phyloP scores from a whole-genome alignment of 2,329 filamentous ascomycete species.

The Diaporthe eres region DNA sequence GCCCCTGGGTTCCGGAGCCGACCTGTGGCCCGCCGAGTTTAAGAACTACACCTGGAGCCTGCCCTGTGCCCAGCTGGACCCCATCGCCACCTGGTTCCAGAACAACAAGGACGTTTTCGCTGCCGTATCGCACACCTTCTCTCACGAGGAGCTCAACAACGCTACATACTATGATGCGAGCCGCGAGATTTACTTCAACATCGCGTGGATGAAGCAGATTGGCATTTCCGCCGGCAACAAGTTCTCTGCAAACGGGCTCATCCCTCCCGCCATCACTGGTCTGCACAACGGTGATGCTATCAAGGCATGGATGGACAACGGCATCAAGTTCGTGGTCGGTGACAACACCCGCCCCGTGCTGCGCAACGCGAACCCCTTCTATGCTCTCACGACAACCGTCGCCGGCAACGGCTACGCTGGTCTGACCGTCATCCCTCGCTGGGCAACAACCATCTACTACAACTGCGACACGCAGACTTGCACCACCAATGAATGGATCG shows the following conservation, averaged over 20 bases:
- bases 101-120: conserved; percentile 69
- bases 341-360: conserved; percentile 72
- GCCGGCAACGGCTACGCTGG: conserved; percentile 67
- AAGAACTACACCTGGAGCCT: conserved; percentile 65
- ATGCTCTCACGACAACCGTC: conserved; percentile 67
- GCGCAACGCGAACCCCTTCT: conserved; percentile 67
- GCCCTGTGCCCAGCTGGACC: conserved; percentile 64
- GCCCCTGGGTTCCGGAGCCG: conserved; percentile 63
- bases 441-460: conserved; percentile 75
- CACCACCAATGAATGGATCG: conserved; percentile 72
- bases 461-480: conserved; percentile 72
- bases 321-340: conserved; percentile 72
- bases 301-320: conserved; percentile 70
- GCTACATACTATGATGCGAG: conserved; percentile 69
- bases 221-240: conserved; percentile 61
- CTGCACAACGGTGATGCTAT: conserved; percentile 75
- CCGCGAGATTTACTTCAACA: conserved; percentile 73
- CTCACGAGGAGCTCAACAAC: conserved; percentile 71
- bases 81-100: conserved; percentile 68
- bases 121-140: conserved; percentile 75
- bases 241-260: conserved; percentile 68
- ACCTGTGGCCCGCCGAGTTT: conserved; percentile 65
- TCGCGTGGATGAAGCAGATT: conserved; percentile 69
- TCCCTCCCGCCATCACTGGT: conserved; percentile 75
- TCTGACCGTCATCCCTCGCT: conserved; percentile 70